phyloP scores from a whole-genome alignment of 1,284 basidiomycete species.

The Ceratobasidium sp. region DNA sequence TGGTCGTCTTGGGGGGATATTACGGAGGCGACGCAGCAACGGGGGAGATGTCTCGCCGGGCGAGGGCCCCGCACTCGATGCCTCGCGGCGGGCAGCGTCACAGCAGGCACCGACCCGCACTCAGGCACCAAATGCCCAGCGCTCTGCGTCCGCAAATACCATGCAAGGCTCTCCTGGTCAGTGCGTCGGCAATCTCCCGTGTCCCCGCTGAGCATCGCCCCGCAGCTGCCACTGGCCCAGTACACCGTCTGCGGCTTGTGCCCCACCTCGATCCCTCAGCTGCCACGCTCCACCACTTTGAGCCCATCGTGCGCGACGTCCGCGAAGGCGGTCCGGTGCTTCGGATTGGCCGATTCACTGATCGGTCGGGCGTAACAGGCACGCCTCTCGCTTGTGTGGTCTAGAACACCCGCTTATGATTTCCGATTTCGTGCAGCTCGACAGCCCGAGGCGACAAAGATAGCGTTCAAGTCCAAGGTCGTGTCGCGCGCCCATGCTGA shows the following conservation, averaged over 20 bases:
- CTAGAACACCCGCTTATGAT: constrained; percentile 39
- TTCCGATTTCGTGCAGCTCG: constrained; percentile 62
- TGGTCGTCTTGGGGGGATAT: constrained; percentile 32
- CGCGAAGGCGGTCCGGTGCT: constrained; percentile 73
- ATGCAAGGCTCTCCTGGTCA: constrained; percentile 8
- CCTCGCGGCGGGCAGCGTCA: not conserved
- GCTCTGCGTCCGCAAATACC: constrained; percentile 7
- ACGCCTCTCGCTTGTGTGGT: constrained; percentile 21
- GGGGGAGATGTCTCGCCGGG: constrained; percentile 26
- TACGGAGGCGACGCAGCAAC: constrained; percentile 31
- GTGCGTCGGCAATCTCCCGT: not conserved
- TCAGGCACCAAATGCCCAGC: constrained; percentile 5
- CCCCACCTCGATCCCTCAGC: constrained; percentile 88
- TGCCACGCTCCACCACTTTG: constrained; percentile 89
- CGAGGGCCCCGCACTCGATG: constrained; percentile 4
- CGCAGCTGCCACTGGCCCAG: constrained; percentile 40
- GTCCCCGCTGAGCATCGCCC: not conserved
- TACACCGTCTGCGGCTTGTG: constrained; percentile 77
- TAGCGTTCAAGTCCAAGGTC: constrained; percentile 97
- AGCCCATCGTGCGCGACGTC: constrained; percentile 89
- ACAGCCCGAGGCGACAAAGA: constrained; percentile 78
- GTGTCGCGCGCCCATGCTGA: constrained; percentile 95
- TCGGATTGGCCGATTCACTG: constrained; percentile 93
- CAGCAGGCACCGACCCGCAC: constrained; percentile 3
- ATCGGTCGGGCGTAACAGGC: constrained; percentile 72